A percentile compares a stretch with the other conserved stretches of the same genome.
These are phyloP conservation scores for Pythium plurisporium DNA, from an alignment of 352 stramenopile genomes.

Conservation along the genomic window DNA sequence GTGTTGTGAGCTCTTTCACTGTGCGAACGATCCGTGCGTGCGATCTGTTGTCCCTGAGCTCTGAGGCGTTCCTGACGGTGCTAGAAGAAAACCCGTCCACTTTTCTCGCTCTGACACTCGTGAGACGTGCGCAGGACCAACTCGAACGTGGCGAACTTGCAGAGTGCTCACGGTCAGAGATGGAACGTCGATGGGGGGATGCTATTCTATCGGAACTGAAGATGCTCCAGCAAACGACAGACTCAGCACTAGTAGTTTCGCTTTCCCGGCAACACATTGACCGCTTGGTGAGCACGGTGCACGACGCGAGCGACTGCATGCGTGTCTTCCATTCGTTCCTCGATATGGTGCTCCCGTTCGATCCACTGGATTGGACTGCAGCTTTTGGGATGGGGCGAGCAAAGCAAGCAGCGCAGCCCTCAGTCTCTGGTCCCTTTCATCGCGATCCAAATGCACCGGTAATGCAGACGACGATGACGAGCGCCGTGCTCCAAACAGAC, in stretches of 20 bases:
- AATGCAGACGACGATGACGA: background rate
- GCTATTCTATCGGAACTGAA: conserved; percentile 5
- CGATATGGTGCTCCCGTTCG: conserved; percentile 11
- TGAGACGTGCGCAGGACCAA: background rate
- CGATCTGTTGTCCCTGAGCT: conserved; percentile 22
- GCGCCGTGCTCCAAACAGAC: no score
- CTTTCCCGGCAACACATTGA: conserved; percentile 12
- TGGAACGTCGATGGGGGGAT: conserved; percentile 19
- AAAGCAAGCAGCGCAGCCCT: background rate
- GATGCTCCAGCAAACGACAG: background rate
- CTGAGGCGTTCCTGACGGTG: conserved; percentile 11
- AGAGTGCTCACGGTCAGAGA: conserved; percentile 14
- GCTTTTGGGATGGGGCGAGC: background rate
- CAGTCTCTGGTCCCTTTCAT: background rate
- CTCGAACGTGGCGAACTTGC: background rate
- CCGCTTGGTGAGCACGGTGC: background rate
- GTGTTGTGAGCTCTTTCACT: conserved; percentile 40
- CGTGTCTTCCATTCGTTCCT: conserved; percentile 18
- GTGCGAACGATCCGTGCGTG: conserved; percentile 50
- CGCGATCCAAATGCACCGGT: background rate
- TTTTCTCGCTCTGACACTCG: conserved; percentile 5
- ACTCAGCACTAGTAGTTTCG: background rate
- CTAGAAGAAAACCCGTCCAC: conserved; percentile 16
- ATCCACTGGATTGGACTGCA: conserved; percentile 22
- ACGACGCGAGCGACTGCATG: conserved; percentile 5